Conservation (phyloP, 2,329 filamentous ascomycete genomes). For the Apiospora hydei region DNA sequence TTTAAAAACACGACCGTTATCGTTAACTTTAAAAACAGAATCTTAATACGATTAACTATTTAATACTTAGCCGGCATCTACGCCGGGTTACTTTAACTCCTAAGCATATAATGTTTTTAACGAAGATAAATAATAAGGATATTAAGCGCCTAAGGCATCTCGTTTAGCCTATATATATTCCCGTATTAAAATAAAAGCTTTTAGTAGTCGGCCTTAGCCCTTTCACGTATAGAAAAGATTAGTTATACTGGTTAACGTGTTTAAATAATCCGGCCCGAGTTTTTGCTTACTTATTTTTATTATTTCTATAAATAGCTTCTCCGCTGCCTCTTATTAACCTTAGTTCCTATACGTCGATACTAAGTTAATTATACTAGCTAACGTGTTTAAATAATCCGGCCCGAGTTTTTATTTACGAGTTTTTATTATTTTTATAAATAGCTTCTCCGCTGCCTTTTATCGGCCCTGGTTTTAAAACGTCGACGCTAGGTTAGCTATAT, state of each 20-base stretch:
- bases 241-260: constrained; percentile 25
- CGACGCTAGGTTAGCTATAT: too few species aligned
- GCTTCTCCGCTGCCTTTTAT: too few species aligned
- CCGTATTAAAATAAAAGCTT: constrained; percentile 20
- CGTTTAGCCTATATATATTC: background rate
- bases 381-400: too few species aligned
- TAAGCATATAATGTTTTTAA: constrained; percentile 7
- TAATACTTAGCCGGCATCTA: background rate
- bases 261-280: constrained; percentile 24
- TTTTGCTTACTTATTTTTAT: too few species aligned
- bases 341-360: too few species aligned
- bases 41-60: background rate
- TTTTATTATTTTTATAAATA: too few species aligned
- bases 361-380: too few species aligned
- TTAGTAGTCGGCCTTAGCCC: background rate
- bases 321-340: too few species aligned
- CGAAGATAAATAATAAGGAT: constrained; percentile 1
- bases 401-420: too few species aligned
- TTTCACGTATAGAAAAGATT: constrained; percentile 24
- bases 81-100: background rate
- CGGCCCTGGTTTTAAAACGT: too few species aligned
- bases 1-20: background rate
- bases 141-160: background rate
- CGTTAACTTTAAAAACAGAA: background rate
- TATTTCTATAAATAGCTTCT: too few species aligned